A percentile compares a stretch with the other conserved stretches of the same genome.
Evolutionary conservation across 2,329 filamentous ascomycete species (phyloP).

Genomic region (Beauveria caledonica): DNA sequence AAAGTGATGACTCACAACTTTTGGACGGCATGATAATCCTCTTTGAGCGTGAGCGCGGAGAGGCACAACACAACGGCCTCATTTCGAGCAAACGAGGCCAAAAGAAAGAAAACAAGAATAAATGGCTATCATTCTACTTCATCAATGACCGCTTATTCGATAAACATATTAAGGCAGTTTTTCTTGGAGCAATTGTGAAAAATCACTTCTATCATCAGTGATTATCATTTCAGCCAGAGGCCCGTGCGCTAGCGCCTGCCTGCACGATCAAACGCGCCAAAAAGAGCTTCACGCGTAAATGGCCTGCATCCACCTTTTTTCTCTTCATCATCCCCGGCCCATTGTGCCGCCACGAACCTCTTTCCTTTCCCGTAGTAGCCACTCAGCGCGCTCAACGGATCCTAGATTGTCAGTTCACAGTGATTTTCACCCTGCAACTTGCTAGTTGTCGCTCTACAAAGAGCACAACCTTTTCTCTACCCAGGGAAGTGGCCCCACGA

Average conservation of each 20-base stretch:
- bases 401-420: not conserved
- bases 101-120: not conserved
- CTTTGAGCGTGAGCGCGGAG: too few species aligned
- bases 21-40: too few species aligned
- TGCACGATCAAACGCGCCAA: not conserved
- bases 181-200: not conserved
- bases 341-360: not conserved
- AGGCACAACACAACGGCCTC: not conserved
- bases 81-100: not conserved
- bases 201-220: not conserved
- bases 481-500: not conserved
- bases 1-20: too few species aligned
- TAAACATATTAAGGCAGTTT: not conserved
- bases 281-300: constrained; percentile 9
- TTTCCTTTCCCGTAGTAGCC: not conserved
- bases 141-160: not conserved
- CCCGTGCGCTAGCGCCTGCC: not conserved
- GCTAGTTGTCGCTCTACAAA: not conserved
- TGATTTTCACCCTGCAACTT: not conserved
- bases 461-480: not conserved
- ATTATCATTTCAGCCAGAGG: not conserved
- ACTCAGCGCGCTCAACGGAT: not conserved
- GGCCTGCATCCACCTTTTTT: constrained; percentile 8
- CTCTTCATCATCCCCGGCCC: not conserved
- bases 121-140: not conserved